Conservation (phyloP, 495 filamentous ascomycete genomes). For the Tirmania nivea region DNA sequence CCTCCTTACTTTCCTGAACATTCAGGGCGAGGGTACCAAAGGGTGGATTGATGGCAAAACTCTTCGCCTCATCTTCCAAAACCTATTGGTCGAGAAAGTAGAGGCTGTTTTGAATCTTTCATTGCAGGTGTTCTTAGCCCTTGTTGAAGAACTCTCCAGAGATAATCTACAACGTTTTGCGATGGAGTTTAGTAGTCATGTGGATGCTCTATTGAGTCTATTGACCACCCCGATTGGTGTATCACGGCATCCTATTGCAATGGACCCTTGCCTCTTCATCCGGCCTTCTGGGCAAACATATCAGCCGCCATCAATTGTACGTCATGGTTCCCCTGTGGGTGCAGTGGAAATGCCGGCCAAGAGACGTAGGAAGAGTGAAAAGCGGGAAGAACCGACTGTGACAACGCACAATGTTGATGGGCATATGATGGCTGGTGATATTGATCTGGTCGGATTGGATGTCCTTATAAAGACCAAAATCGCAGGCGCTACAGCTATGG, state of each 20-base stretch:
- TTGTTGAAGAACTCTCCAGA: conserved; percentile 43
- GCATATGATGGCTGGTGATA: conserved; percentile 91
- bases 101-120: conserved; percentile 53
- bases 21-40: conserved; percentile 61
- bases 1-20: conserved; percentile 72
- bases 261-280: conserved; percentile 72
- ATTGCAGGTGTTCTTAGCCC: conserved; percentile 62
- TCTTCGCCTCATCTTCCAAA: conserved; percentile 76
- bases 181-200: conserved; percentile 43
- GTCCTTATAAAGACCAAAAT: conserved; percentile 73
- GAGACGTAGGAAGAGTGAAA: conserved; percentile 61
- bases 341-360: conserved; percentile 34
- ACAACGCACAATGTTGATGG: conserved; percentile 86
- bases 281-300: conserved; percentile 69
- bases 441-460: conserved; percentile 80
- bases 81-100: conserved; percentile 80
- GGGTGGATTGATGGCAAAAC: conserved; percentile 85
- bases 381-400: conserved; percentile 45
- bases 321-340: conserved; percentile 38
- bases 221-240: conserved; percentile 80
- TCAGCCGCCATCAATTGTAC: conserved; percentile 25
- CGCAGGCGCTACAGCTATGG: conserved; percentile 63
- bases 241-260: conserved; percentile 65
- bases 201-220: conserved; percentile 55
- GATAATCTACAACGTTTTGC: conserved; percentile 35